A percentile compares a stretch with the other conserved stretches of the same genome.
phyloP scores from a whole-genome alignment of 225 moss, liverwort and hornwort species.

The Antitrichia curtipendula region DNA sequence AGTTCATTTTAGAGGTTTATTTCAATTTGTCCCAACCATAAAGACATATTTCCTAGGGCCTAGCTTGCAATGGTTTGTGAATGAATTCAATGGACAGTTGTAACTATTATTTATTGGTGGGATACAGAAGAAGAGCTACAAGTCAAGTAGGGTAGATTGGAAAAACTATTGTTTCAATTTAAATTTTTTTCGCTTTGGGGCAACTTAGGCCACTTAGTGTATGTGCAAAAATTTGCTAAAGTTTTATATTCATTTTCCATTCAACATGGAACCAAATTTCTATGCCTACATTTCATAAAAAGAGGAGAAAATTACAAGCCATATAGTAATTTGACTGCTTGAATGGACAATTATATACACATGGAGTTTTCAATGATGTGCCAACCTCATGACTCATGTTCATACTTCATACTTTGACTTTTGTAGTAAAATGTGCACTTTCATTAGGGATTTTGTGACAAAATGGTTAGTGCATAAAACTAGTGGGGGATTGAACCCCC shows the following conservation, averaged over 20 bases:
- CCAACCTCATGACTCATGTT: background rate
- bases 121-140: background rate
- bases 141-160: background rate
- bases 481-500: too few relatives aligned
- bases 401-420: background rate
- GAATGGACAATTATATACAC: background rate
- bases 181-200: background rate
- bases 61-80: rapidly evolving
- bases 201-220: rapidly evolving
- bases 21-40: rapidly evolving
- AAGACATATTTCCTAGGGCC: rapidly evolving
- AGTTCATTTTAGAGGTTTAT: background rate
- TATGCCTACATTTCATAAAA: background rate
- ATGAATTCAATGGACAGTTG: background rate
- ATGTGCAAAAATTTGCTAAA: too few relatives aligned
- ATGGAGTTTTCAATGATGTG: background rate
- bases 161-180: background rate
- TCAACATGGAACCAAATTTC: background rate
- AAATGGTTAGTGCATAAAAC: background rate
- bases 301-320: background rate
- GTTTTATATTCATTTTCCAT: too few relatives aligned
- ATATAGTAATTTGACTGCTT: background rate
- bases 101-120: background rate
- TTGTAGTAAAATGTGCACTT: background rate
- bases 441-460: background rate